Evolutionary conservation across 2,329 filamentous ascomycete genomes (phyloP).

Genomic region (Neopestalotiopsis sp.): DNA sequence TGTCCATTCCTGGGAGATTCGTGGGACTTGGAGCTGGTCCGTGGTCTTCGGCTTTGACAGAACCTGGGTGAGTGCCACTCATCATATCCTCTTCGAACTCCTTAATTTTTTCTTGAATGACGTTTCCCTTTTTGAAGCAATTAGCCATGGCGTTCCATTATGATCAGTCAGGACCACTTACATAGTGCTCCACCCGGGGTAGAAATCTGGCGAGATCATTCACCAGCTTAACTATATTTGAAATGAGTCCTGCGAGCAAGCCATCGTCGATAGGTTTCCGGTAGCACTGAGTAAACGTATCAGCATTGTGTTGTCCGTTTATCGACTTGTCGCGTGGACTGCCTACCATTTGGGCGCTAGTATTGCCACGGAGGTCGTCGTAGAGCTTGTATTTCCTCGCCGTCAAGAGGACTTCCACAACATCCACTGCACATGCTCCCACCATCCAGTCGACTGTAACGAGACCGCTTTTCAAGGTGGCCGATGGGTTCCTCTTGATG

Average conservation of each 20-base stretch:
- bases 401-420: constrained; percentile 15
- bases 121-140: not conserved
- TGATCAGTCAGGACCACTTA: constrained; percentile 2
- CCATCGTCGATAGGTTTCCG: constrained; percentile 11
- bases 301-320: not conserved
- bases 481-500: constrained; percentile 7
- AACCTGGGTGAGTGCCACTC: not conserved
- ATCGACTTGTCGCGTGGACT: not conserved
- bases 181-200: constrained; percentile 21
- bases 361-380: constrained; percentile 17
- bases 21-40: constrained; percentile 3
- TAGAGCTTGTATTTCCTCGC: constrained; percentile 20
- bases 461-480: constrained; percentile 16
- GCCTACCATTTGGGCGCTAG: constrained; percentile 20
- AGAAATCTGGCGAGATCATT: constrained; percentile 14
- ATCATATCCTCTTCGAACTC: constrained; percentile 11
- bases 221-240: constrained; percentile 14
- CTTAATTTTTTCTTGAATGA: constrained; percentile 7
- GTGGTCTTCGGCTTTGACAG: constrained; percentile 7
- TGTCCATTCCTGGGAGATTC: constrained; percentile 12
- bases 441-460: constrained; percentile 23
- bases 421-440: constrained; percentile 22
- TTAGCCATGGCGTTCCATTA: not conserved
- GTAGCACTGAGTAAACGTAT: not conserved
- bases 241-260: constrained; percentile 14